Conservation (phyloP, 1,284 basidiomycete species). For the Ustilago lituana region DNA sequence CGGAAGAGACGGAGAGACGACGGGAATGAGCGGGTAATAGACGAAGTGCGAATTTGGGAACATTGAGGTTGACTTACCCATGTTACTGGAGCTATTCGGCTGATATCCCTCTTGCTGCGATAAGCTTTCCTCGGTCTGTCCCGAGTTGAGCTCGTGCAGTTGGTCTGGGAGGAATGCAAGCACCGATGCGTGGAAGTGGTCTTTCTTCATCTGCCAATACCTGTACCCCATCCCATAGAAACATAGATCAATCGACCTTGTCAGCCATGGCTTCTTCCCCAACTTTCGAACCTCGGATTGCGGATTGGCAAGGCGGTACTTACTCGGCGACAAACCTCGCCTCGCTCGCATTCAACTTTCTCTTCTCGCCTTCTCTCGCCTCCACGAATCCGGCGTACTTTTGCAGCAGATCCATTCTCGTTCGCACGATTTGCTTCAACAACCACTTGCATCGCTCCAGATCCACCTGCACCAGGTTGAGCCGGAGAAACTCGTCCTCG, state of each 20-base stretch:
- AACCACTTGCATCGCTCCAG: conserved; percentile 63
- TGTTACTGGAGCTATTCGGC: conserved; percentile 28
- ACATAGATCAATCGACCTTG: neutral
- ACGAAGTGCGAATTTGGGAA: too few relatives aligned
- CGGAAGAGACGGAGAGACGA: too few relatives aligned
- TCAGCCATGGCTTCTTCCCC: too few relatives aligned
- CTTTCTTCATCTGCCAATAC: conserved; percentile 47
- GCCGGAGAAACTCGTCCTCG: conserved; percentile 63
- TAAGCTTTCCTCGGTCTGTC: conserved; percentile 5
- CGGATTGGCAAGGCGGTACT: conserved; percentile 6
- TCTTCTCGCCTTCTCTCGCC: conserved; percentile 14
- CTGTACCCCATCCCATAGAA: conserved; percentile 13
- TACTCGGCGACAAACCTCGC: conserved; percentile 45
- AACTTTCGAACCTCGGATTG: too few relatives aligned
- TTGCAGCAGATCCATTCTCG: conserved; percentile 55
- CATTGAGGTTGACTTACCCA: conserved; percentile 43
- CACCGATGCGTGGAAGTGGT: conserved; percentile 48
- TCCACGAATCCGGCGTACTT: conserved; percentile 43
- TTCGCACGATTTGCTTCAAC: conserved; percentile 53
- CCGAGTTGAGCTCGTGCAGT: conserved; percentile 45
- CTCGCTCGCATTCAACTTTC: conserved; percentile 49
- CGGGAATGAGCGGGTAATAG: too few relatives aligned
- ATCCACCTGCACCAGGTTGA: conserved; percentile 64
- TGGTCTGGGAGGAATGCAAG: conserved; percentile 56
- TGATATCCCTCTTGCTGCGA: conserved; percentile 21